Percentiles rank a stretch among this genome's conserved stretches.
Evolutionary conservation across 1,284 basidiomycete species (phyloP).

Genomic region (Melampsora americana): DNA sequence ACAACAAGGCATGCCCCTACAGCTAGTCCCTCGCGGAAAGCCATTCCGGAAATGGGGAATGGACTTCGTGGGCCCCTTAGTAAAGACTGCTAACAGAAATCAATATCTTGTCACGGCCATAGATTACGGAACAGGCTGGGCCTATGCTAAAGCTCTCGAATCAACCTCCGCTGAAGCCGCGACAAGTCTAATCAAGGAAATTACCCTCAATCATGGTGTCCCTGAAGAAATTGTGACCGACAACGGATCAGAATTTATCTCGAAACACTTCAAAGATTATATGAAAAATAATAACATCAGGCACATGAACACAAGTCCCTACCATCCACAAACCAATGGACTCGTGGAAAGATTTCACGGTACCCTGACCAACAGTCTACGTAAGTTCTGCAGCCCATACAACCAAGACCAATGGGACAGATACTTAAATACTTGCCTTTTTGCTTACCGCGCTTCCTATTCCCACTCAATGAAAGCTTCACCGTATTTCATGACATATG

Average conservation of each 20-base stretch:
- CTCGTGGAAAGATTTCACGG: slow-evolving; percentile 22
- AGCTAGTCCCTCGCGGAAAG: not conserved
- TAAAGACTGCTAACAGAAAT: not conserved
- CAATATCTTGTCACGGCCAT: slow-evolving; percentile 18
- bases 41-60: slow-evolving; percentile 15
- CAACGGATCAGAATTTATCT: slow-evolving; percentile 13
- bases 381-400: too few species aligned
- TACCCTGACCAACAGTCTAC: not conserved
- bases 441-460: not conserved
- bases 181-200: not conserved
- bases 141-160: not conserved
- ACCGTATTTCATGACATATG: slow-evolving; percentile 19
- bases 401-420: too few species aligned
- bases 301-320: slow-evolving; percentile 2
- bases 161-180: not conserved
- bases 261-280: not conserved
- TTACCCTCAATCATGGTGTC: too few species aligned
- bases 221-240: slow-evolving; percentile 9
- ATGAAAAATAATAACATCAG: not conserved
- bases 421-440: too few species aligned
- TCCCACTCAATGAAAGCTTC: not conserved
- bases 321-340: too few species aligned
- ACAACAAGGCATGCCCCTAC: not conserved
- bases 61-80: slow-evolving; percentile 20
- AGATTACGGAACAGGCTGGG: slow-evolving; percentile 29